These are phyloP conservation scores for Truncatella angustata DNA, from an alignment of 2,329 filamentous ascomycete genomes.

Conservation along the genomic window DNA sequence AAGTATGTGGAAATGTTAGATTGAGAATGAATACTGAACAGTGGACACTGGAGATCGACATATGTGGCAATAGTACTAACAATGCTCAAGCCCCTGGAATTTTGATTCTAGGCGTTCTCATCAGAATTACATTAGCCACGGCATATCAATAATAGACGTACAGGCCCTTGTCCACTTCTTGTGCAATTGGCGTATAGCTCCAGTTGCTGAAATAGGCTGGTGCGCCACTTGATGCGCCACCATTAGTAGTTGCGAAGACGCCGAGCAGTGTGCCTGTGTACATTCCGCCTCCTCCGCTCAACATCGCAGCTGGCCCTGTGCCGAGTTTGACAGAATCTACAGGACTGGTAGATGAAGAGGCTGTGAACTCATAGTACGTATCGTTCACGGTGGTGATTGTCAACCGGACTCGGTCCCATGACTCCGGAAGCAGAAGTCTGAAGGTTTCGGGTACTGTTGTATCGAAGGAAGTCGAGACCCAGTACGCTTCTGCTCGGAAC, in stretches of 20 bases:
- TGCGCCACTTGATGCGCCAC: conserved; percentile 35
- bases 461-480: not conserved
- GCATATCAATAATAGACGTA: not conserved
- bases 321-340: not conserved
- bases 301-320: not conserved
- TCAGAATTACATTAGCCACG: too few species aligned
- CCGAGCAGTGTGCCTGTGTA: conserved; percentile 46
- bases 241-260: conserved; percentile 52
- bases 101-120: too few species aligned
- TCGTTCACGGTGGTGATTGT: not conserved
- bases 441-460: not conserved
- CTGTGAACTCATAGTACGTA: not conserved
- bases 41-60: too few species aligned
- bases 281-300: conserved; percentile 7
- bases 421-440: not conserved
- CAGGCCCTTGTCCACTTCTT: not conserved
- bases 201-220: conserved; percentile 47
- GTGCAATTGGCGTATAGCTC: conserved; percentile 35
- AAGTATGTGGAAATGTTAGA: too few species aligned
- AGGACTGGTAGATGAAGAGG: not conserved
- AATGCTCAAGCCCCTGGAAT: too few species aligned
- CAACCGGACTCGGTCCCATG: not conserved
- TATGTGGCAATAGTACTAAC: too few species aligned
- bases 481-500: not conserved
- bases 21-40: too few species aligned